A percentile compares a stretch with the other conserved stretches of the same genome.
Evolutionary conservation across 2,329 filamentous ascomycete species (phyloP).

Genomic region (Colletotrichum tropicale): DNA sequence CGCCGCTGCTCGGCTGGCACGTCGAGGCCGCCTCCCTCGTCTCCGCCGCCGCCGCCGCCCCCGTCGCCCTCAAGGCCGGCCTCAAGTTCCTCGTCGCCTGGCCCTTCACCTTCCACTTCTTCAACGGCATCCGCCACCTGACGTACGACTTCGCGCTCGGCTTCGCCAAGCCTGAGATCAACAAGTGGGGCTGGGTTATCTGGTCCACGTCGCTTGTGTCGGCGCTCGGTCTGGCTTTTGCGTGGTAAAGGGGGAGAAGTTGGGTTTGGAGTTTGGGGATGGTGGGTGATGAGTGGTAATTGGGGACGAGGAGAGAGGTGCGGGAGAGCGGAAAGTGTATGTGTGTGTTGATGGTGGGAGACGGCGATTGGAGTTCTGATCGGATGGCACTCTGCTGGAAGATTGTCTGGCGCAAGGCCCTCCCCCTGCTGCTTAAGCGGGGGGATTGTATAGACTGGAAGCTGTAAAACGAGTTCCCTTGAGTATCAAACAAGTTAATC

Average conservation of each 20-base stretch:
- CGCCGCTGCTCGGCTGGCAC: conserved; percentile 73
- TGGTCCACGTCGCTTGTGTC: conserved; percentile 50
- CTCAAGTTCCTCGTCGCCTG: conserved; percentile 61
- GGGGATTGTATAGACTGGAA: conserved; percentile 20
- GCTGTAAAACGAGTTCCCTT: conserved; percentile 20
- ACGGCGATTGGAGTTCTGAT: conserved; percentile 15
- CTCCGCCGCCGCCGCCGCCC: conserved; percentile 62
- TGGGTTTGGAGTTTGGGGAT: neutral
- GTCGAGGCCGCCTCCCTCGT: conserved; percentile 64
- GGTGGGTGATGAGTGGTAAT: neutral
- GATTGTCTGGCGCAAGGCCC: conserved; percentile 6
- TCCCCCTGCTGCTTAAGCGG: neutral
- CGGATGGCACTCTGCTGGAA: conserved; percentile 9
- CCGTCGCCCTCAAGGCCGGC: conserved; percentile 62
- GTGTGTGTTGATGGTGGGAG: neutral
- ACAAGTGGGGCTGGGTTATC: conserved; percentile 50
- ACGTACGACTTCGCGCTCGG: conserved; percentile 56
- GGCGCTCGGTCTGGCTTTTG: conserved; percentile 52
- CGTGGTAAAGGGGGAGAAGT: conserved; percentile 41
- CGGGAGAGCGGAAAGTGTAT: neutral
- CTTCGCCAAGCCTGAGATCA: conserved; percentile 52
- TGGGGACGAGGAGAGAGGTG: neutral
- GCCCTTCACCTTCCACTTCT: conserved; percentile 63
- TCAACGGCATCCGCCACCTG: conserved; percentile 62
- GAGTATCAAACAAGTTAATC: conserved; percentile 17